Evolutionary conservation across 495 filamentous ascomycete species (phyloP).

Genomic region (Penicillium chermesinum): DNA sequence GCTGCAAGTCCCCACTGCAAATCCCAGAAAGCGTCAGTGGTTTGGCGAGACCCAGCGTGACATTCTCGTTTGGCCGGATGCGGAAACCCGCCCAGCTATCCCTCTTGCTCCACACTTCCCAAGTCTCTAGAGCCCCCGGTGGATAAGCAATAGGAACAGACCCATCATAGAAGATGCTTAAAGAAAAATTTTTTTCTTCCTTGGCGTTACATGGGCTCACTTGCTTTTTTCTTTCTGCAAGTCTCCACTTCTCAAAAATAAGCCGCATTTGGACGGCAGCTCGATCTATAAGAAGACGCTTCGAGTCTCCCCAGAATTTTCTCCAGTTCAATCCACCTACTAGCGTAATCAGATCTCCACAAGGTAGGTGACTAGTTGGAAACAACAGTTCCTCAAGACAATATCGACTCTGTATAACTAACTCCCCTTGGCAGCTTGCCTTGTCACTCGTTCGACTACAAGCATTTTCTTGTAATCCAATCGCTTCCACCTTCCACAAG

Average conservation of each 20-base stretch:
- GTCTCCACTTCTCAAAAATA: neutral
- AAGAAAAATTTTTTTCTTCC: constrained; percentile 4
- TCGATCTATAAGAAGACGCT: constrained; percentile 22
- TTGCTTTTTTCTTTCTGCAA: constrained; percentile 4
- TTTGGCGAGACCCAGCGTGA: constrained; percentile 18
- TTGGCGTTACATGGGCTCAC: constrained; percentile 17
- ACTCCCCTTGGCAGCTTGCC: constrained; percentile 4
- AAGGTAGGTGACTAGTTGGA: too few relatives aligned
- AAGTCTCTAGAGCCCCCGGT: constrained; percentile 10
- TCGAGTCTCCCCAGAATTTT: constrained; percentile 2
- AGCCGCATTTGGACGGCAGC: constrained; percentile 20
- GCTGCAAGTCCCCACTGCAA: too few relatives aligned
- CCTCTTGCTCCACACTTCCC: constrained; percentile 7
- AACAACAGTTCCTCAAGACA: too few relatives aligned
- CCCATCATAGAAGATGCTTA: neutral
- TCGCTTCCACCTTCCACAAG: constrained; percentile 14
- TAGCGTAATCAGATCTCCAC: constrained; percentile 3
- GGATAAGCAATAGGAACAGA: constrained; percentile 9
- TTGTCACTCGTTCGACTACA: constrained; percentile 24
- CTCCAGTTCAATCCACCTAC: constrained; percentile 7
- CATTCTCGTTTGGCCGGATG: constrained; percentile 22
- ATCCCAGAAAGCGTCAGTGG: too few relatives aligned
- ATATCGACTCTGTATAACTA: too few relatives aligned
- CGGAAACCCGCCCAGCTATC: constrained; percentile 14
- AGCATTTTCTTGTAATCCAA: constrained; percentile 16